phyloP scores from a whole-genome alignment of 352 stramenopile species.

The Elongisporangium senticosum region DNA sequence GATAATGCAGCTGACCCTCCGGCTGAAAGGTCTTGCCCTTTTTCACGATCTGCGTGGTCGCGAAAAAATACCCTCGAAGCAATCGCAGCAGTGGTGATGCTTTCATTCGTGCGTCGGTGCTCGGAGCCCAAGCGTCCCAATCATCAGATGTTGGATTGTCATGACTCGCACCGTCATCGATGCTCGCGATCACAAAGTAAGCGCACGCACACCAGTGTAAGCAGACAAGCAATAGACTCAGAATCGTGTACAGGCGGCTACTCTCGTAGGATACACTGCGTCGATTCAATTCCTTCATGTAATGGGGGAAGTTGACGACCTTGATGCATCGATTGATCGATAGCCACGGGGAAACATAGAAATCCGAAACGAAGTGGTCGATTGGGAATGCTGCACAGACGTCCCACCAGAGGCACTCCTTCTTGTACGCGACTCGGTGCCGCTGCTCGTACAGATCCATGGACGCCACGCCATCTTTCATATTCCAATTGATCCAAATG shows the following conservation, averaged over 20 bases:
- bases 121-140: constrained; percentile 14
- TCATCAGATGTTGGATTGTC: not conserved
- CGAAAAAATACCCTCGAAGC: constrained; percentile 43
- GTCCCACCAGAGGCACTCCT: constrained; percentile 29
- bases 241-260: constrained; percentile 34
- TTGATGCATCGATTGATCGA: constrained; percentile 47
- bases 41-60: constrained; percentile 35
- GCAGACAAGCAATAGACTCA: constrained; percentile 33
- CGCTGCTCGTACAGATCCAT: constrained; percentile 50
- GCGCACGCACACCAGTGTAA: constrained; percentile 51
- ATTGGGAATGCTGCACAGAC: constrained; percentile 39
- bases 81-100: constrained; percentile 13
- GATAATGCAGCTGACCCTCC: constrained; percentile 9
- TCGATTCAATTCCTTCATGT: constrained; percentile 45
- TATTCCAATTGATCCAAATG: constrained; percentile 60
- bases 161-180: not conserved
- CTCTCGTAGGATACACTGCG: constrained; percentile 44
- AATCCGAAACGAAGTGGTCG: constrained; percentile 43
- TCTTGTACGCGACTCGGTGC: constrained; percentile 33
- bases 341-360: constrained; percentile 31
- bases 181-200: constrained; percentile 27
- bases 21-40: constrained; percentile 37
- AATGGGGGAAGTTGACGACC: constrained; percentile 44
- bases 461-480: constrained; percentile 32
- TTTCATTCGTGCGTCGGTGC: not conserved